Conservation (phyloP, 2,329 filamentous ascomycete species). For the Talaromyces sp. region DNA sequence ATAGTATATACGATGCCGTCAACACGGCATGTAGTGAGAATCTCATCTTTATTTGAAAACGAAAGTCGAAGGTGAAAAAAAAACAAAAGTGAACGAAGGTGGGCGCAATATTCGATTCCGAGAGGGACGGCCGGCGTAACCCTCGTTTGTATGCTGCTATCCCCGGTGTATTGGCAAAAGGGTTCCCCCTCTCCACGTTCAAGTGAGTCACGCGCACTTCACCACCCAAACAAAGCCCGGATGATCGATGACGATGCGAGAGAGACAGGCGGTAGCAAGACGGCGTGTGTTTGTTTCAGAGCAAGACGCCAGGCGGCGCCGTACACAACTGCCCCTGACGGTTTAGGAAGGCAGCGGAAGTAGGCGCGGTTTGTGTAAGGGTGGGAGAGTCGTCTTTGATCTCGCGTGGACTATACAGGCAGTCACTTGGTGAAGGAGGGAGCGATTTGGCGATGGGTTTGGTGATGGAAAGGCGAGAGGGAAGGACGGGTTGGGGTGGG, state of each 20-base stretch:
- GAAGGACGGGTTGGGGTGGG: constrained; percentile 2
- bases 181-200: neutral
- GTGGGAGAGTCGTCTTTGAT: neutral
- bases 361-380: neutral
- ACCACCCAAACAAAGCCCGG: constrained; percentile 1
- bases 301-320: constrained; percentile 9
- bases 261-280: constrained; percentile 13
- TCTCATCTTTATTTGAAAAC: constrained; percentile 2
- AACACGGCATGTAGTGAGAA: constrained; percentile 1
- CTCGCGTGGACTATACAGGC: neutral
- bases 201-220: neutral
- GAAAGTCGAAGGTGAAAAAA: neutral
- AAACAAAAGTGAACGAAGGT: constrained; percentile 3
- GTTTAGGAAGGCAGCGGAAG: neutral
- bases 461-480: neutral
- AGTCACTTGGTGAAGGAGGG: neutral
- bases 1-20: constrained; percentile 1
- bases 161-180: neutral
- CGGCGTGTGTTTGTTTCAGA: neutral
- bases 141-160: constrained; percentile 19
- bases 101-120: constrained; percentile 3
- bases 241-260: neutral
- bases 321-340: constrained; percentile 7
- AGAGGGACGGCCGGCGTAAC: constrained; percentile 36
- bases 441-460: neutral